Base-by-base conservation (phyloP, 495 filamentous ascomycete genomes). In the Apiosordaria backusii region DNA sequence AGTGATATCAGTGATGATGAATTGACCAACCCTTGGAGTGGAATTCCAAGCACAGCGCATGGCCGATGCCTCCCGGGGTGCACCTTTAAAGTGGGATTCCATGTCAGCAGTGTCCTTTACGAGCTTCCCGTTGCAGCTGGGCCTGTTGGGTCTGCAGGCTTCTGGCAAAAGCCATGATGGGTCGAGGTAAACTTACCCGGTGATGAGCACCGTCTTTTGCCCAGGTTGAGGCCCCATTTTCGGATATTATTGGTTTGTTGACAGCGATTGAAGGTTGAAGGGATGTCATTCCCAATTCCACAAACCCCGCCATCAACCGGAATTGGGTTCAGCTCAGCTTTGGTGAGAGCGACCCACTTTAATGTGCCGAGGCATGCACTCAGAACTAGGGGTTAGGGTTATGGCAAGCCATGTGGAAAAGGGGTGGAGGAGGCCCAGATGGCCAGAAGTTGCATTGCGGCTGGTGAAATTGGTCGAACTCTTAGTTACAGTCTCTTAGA, bases 21-120 rank as follows among this genome's bases (percentile, higher is more conserved):
- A 22, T 9, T 25, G 4, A 66, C 72, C 29, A 66, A 81, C 82
- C 83, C 68, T 78, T 77, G 21, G 74, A 66, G 60, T 84, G 81
- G 70, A 85, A 86, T 62, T 84, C 83, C 4, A 80, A 63, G 55
- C 77, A 79, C 27, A 86, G 60, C 3, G 79, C 78, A 70, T 84
- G 77, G 54, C 83, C 83, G 60, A 86, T 85, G 62, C 83, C 83
- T 21, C 82, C 82, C 1, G 82, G 81, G 18, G 83, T 79, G 74
- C 83, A 86, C 7, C 83, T 85, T 65, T 9, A 1, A 18, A 18
- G 59, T 16, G 24, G 4, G 23, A 7, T 24, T 18, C 23, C n/a
- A 21, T 19, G 59, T 61, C 21, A 61, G 59, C 59, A 61, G 16
- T 23, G 53, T 63, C 7, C 57, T 40, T 9, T 27, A 23, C 61